Conservation (phyloP, 306 rosid species). For the Vicia villosa region DNA sequence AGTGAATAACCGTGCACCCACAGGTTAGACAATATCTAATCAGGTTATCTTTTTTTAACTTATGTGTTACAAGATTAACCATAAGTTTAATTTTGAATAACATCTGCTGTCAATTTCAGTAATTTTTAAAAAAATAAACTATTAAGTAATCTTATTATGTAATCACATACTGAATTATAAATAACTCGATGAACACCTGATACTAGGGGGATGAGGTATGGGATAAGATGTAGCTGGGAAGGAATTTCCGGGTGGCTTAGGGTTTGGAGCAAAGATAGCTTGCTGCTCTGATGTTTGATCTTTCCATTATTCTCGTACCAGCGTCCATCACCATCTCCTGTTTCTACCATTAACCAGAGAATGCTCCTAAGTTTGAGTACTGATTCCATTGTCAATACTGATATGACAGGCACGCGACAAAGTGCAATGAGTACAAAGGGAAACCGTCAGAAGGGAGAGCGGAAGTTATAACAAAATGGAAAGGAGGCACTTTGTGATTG, state of each 20-base stretch:
- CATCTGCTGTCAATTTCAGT: conserved; percentile 9
- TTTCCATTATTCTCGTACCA: too few relatives aligned
- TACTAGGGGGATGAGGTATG: neutral
- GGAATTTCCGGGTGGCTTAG: conserved; percentile 5
- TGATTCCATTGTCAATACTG: too few relatives aligned
- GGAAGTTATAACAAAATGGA: too few relatives aligned
- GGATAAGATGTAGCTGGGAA: neutral
- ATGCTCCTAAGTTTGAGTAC: too few relatives aligned
- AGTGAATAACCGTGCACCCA: conserved; percentile 26
- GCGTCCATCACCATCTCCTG: too few relatives aligned
- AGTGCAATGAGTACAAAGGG: too few relatives aligned
- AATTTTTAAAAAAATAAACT: conserved; percentile 23
- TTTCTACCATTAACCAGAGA: too few relatives aligned
- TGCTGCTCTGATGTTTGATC: neutral
- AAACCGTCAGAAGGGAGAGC: too few relatives aligned
- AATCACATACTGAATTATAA: conserved; percentile 13
- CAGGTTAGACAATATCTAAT: conserved; percentile 4
- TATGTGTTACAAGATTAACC: neutral
- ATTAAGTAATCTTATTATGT: conserved; percentile 26
- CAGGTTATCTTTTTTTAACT: conserved; percentile 9
- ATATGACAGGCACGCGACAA: too few relatives aligned
- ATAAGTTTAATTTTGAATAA: neutral
- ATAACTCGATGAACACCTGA: conserved; percentile 29
- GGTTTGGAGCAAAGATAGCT: conserved; percentile 11
- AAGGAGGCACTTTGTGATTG: too few relatives aligned